These are phyloP conservation scores for Solioccasus polychromus DNA, from an alignment of 768 basidiomycete species.

Conservation along the genomic window DNA sequence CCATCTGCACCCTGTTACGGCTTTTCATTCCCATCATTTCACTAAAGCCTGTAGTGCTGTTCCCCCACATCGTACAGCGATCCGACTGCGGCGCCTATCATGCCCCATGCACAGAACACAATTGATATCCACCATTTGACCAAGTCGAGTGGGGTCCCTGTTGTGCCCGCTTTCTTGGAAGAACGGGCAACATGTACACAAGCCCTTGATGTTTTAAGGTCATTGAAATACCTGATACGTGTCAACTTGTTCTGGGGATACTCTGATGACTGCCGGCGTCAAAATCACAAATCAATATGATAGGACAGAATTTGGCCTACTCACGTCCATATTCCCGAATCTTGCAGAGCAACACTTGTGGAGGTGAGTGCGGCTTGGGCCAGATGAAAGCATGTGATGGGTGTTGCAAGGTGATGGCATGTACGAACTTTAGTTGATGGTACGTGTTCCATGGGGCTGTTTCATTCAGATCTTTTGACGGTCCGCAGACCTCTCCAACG, in stretches of 20 bases:
- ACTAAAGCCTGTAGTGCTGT: conserved; percentile 13
- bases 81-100: conserved; percentile 13
- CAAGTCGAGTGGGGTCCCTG: conserved; percentile 10
- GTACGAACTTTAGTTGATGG: conserved; percentile 39
- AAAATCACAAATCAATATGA: conserved; percentile 34
- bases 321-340: conserved; percentile 12
- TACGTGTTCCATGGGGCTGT: conserved; percentile 15
- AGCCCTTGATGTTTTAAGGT: conserved; percentile 14
- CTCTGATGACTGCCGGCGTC: conserved; percentile 33
- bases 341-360: conserved; percentile 30
- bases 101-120: conserved; percentile 20
- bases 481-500: conserved; percentile 27
- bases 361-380: conserved; percentile 30
- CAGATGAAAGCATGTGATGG: conserved; percentile 31
- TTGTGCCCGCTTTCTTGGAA: conserved; percentile 25
- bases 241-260: conserved; percentile 35
- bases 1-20: conserved; percentile 15
- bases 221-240: conserved; percentile 22
- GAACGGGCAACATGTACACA: conserved; percentile 20
- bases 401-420: conserved; percentile 34
- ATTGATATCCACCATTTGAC: conserved; percentile 18
- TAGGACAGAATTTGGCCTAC: conserved; percentile 34
- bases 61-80: conserved; percentile 20
- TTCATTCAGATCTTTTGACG: too few species aligned
- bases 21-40: conserved; percentile 12